A percentile compares a stretch with the other conserved stretches of the same genome.
These are phyloP conservation scores for Alternaria solani DNA, from an alignment of 2,329 filamentous ascomycete genomes.

Conservation along the genomic window DNA sequence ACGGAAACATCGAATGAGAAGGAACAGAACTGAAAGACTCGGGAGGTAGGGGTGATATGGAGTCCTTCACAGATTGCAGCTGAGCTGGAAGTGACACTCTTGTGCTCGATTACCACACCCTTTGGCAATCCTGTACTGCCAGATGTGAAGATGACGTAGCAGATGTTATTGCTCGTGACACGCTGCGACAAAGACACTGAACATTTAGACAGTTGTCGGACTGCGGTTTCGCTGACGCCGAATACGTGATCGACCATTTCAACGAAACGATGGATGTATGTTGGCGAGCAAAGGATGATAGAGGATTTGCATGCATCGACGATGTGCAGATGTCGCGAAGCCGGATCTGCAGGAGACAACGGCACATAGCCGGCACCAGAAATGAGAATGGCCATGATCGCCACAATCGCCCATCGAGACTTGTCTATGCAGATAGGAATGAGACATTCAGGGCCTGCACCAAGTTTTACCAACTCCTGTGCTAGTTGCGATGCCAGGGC, in stretches of 20 bases:
- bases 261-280: conserved; percentile 31
- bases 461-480: conserved; percentile 38
- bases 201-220: conserved; percentile 24
- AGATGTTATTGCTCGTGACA: conserved; percentile 30
- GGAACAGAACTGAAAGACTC: conserved; percentile 49
- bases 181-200: conserved; percentile 17
- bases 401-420: conserved; percentile 48
- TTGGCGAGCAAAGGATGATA: conserved; percentile 39
- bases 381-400: conserved; percentile 48
- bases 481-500: conserved; percentile 37
- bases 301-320: conserved; percentile 38
- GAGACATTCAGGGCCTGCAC: conserved; percentile 45
- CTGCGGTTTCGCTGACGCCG: conserved; percentile 23
- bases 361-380: conserved; percentile 47
- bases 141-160: conserved; percentile 46
- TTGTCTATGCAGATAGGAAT: conserved; percentile 49
- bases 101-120: conserved; percentile 44
- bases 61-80: conserved; percentile 39
- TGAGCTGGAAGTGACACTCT: conserved; percentile 39
- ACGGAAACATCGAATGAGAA: conserved; percentile 48
- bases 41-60: conserved; percentile 35
- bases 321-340: conserved; percentile 38
- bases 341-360: conserved; percentile 38
- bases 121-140: conserved; percentile 46
- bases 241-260: conserved; percentile 29